Evolutionary conservation across 2,329 filamentous ascomycete species (phyloP).

Genomic region (Fusarium devonianum): DNA sequence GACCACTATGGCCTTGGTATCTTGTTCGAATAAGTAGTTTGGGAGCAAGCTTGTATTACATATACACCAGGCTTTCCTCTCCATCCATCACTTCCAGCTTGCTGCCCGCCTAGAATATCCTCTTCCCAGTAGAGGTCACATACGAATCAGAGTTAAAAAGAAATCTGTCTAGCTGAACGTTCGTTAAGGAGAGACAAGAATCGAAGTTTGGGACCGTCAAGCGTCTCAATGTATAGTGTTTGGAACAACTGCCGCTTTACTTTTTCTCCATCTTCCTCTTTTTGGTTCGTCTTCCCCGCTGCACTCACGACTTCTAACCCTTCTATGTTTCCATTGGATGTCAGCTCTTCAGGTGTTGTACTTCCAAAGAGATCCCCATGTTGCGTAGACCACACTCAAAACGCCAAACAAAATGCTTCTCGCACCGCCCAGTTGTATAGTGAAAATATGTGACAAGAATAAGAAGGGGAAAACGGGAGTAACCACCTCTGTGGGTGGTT

Average conservation of each 20-base stretch:
- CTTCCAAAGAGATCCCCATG: conserved; percentile 35
- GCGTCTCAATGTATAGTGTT: conserved; percentile 28
- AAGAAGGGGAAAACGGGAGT: conserved; percentile 15
- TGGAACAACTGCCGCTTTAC: conserved; percentile 19
- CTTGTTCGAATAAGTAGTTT: conserved; percentile 32
- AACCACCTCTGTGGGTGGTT: conserved; percentile 13
- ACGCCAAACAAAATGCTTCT: conserved; percentile 41
- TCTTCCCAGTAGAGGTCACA: conserved; percentile 26
- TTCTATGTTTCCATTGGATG: conserved; percentile 26
- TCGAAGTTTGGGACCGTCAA: conserved; percentile 25
- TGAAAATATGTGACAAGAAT: conserved; percentile 20
- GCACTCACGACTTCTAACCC: conserved; percentile 4
- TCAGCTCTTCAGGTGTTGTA: conserved; percentile 30
- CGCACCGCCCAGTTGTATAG: conserved; percentile 20
- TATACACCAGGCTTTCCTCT: conserved; percentile 25
- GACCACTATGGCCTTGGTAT: conserved; percentile 26
- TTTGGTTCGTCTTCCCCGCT: conserved; percentile 11
- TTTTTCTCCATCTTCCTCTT: conserved; percentile 21
- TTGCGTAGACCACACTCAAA: conserved; percentile 36
- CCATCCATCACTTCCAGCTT: conserved; percentile 3
- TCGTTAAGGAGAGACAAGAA: conserved; percentile 36
- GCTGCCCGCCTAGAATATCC: conserved; percentile 20
- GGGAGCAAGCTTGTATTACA: conserved; percentile 33
- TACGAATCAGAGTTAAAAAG: conserved; percentile 18
- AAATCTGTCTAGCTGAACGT: conserved; percentile 10